Evolutionary conservation across 768 basidiomycete genomes (phyloP).

Genomic region (Guyanaporus albipodus): DNA sequence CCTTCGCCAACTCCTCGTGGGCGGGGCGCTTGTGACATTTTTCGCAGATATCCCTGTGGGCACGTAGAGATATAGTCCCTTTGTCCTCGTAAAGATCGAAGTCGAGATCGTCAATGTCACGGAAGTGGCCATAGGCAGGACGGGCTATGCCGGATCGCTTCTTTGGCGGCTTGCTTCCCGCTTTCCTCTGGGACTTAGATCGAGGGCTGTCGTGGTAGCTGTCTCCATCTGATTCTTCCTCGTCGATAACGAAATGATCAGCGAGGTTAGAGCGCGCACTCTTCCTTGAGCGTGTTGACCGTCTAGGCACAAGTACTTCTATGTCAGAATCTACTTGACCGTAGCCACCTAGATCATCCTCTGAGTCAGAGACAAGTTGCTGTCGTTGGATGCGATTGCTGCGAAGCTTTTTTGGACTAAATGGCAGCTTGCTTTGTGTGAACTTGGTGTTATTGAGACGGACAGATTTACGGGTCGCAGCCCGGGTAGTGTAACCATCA

Average conservation of each 20-base stretch:
- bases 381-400: conserved; percentile 26
- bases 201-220: conserved; percentile 31
- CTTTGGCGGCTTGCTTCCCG: conserved; percentile 21
- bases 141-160: conserved; percentile 35
- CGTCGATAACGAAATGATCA: conserved; percentile 25
- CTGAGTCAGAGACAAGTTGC: conserved; percentile 33
- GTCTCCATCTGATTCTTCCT: conserved; percentile 32
- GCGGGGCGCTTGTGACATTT: conserved; percentile 63
- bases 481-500: conserved; percentile 4
- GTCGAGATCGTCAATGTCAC: conserved; percentile 38
- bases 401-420: conserved; percentile 65
- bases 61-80: conserved; percentile 49
- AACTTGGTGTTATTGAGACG: conserved; percentile 11
- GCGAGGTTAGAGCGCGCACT: conserved; percentile 34
- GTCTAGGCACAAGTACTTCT: conserved; percentile 32
- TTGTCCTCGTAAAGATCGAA: conserved; percentile 50
- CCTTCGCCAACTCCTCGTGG: conserved; percentile 46
- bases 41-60: conserved; percentile 65
- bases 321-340: conserved; percentile 30
- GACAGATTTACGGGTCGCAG: conserved; percentile 14
- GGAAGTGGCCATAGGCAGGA: conserved; percentile 49
- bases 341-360: conserved; percentile 38
- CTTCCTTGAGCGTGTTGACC: conserved; percentile 48
- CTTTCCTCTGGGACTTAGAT: conserved; percentile 3
- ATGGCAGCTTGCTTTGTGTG: conserved; percentile 45